Evolutionary conservation across 164 flowering plant species (phyloP).

Genomic region (Chloranthus sessilifolius): DNA sequence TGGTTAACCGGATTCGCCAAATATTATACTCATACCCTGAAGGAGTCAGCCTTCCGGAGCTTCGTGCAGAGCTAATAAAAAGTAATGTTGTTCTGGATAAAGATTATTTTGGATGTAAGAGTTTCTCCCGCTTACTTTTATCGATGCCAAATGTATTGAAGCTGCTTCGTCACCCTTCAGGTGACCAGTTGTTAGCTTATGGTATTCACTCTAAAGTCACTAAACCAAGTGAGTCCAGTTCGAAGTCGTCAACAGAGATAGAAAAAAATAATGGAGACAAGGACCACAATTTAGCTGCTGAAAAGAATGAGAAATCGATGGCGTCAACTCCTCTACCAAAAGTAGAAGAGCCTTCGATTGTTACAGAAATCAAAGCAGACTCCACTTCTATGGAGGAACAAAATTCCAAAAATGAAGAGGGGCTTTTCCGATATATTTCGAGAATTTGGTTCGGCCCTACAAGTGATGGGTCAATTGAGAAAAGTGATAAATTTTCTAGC

Average conservation of each 20-base stretch:
- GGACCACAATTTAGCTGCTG: slow-evolving; percentile 9
- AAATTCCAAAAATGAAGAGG: slow-evolving; percentile 24
- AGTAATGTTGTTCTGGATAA: slow-evolving; percentile 35
- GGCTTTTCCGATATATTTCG: slow-evolving; percentile 33
- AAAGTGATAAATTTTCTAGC: neutral
- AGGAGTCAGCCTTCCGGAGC: slow-evolving; percentile 49
- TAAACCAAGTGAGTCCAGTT: slow-evolving; percentile 21
- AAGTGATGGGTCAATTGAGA: slow-evolving; percentile 9
- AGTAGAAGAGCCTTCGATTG: slow-evolving; percentile 14
- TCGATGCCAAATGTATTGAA: slow-evolving; percentile 53
- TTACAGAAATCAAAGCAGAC: slow-evolving; percentile 2
- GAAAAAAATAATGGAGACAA: slow-evolving; percentile 7
- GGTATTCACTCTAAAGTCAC: slow-evolving; percentile 19
- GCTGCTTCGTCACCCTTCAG: slow-evolving; percentile 21
- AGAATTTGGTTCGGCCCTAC: slow-evolving; percentile 31
- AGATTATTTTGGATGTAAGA: slow-evolving; percentile 65
- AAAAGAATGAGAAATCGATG: slow-evolving; percentile 14
- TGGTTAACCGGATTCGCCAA: slow-evolving; percentile 36
- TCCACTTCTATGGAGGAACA: slow-evolving; percentile 12
- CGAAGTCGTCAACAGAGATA: slow-evolving; percentile 11
- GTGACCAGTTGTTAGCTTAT: slow-evolving; percentile 29
- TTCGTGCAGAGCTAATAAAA: slow-evolving; percentile 44
- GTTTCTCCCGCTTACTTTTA: slow-evolving; percentile 55
- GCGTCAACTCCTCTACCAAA: slow-evolving; percentile 7
- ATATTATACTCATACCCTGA: slow-evolving; percentile 46